Evolutionary conservation across 192 early-diverging fungal species (phyloP).

Genomic region (Coemansia sp.): DNA sequence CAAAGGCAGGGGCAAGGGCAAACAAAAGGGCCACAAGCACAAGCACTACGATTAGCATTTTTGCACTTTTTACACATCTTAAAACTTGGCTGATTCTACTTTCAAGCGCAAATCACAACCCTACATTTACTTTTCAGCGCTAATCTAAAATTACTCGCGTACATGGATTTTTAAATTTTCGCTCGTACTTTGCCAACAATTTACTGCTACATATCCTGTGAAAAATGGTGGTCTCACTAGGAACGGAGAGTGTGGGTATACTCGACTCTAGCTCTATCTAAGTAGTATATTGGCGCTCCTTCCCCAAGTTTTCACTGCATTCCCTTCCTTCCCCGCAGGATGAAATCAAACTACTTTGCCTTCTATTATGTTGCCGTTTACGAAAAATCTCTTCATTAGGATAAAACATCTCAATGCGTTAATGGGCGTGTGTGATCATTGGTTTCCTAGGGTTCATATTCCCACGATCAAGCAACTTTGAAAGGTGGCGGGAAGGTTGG

Average conservation of each 20-base stretch:
- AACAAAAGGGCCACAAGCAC: conserved; percentile 15
- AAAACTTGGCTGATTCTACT: background rate
- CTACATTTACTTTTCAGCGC: background rate
- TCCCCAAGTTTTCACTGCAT: background rate
- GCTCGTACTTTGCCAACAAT: background rate
- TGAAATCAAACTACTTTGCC: background rate
- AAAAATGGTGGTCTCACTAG: background rate
- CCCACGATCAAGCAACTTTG: background rate
- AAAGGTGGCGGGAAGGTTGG: background rate
- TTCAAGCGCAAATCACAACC: background rate
- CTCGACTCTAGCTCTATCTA: background rate
- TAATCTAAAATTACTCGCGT: no score
- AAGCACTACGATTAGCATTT: background rate
- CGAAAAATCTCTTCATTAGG: background rate
- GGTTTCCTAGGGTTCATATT: background rate
- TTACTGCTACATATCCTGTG: background rate
- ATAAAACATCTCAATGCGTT: background rate
- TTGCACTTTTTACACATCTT: background rate
- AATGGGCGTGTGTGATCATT: background rate
- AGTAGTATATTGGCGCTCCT: background rate
- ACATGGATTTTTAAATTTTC: background rate
- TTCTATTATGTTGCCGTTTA: background rate
- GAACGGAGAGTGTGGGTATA: background rate
- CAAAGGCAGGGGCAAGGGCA: conserved; percentile 1
- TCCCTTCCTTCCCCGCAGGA: background rate